Evolutionary conservation across 768 basidiomycete species (phyloP), one percentile per base, ranked within the genome.

Genomic region (Tubosaeta brunneosetosa): DNA sequence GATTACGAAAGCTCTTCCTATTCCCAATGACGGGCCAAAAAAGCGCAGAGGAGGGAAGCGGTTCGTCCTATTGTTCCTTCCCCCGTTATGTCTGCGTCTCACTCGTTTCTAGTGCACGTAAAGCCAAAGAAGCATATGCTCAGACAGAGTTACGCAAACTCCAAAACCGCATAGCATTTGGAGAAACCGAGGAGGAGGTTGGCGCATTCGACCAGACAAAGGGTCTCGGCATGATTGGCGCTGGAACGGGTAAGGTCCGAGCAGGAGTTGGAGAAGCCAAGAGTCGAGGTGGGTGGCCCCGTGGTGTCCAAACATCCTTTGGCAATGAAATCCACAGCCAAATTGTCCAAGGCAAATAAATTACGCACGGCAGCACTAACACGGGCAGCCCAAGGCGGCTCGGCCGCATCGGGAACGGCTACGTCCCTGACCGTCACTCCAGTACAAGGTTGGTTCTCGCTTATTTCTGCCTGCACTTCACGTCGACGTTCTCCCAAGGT

Each of bases 131-230:
- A 71, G 94, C 93, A 1, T 94, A 94, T 64, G 94, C 93, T 5
- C 90, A 93, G 71, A 98, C 97, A 2, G 97, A 99, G 67, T 76
- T 99, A 42, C 85, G 94, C 56, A 98, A 98, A 71, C 76, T 97
- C 57, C 95, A 98, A 73, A 99, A 99, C 68, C 84, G 97, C 44
- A 89, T 98, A 88, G 83, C 77, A 50, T 98, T 99, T 62, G 97
- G 95, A 38, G 86, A 95, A 70, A 88, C 86, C 1, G 97, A 98
- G 65, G 87, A 94, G 63, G 97, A 99, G 68, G 89, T 94, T 41
- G 95, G 94, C 16, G 91, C 94, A 31, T 94, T 92, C 61, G 97
- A 97, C 73, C 86, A 97, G 74, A 94, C 94, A n/a, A 91, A 92
- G 75, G 97, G 97, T 6, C 70, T 98, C 66, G 97, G 97, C 55